Percentiles rank a stretch among this genome's conserved stretches.
Conservation (phyloP, 768 basidiomycete species). For the Russula compacta region DNA sequence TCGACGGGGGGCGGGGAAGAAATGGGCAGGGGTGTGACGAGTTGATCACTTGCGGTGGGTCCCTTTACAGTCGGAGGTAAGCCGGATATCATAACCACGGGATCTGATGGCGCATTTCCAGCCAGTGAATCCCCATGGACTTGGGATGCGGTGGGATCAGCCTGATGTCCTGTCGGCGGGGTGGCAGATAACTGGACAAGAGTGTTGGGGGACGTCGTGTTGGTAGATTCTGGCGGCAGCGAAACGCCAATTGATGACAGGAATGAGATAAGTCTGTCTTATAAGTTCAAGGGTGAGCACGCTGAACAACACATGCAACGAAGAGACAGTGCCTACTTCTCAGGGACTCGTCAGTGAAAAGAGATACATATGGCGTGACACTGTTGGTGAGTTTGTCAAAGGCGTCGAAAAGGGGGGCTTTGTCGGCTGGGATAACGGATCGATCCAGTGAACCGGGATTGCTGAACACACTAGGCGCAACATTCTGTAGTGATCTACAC, state of each 20-base stretch:
- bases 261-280: conserved; percentile 8
- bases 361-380: neutral
- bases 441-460: neutral
- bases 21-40: neutral
- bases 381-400: conserved; percentile 7
- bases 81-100: neutral
- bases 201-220: neutral
- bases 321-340: conserved; percentile 3
- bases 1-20: neutral
- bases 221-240: neutral
- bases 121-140: neutral
- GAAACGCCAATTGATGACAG: conserved; percentile 3
- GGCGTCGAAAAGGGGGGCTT: conserved; percentile 6
- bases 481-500: conserved; percentile 4
- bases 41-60: neutral
- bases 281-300: neutral
- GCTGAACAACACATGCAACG: neutral
- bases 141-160: neutral
- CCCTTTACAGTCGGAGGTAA: neutral
- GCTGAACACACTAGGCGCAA: conserved; percentile 5
- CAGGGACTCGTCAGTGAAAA: neutral
- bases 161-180: neutral
- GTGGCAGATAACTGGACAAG: neutral
- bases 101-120: neutral
- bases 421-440: neutral